These are phyloP conservation scores for Scenedesmus sp. DNA, from an alignment of 163 green algal genomes.

Conservation along the genomic window DNA sequence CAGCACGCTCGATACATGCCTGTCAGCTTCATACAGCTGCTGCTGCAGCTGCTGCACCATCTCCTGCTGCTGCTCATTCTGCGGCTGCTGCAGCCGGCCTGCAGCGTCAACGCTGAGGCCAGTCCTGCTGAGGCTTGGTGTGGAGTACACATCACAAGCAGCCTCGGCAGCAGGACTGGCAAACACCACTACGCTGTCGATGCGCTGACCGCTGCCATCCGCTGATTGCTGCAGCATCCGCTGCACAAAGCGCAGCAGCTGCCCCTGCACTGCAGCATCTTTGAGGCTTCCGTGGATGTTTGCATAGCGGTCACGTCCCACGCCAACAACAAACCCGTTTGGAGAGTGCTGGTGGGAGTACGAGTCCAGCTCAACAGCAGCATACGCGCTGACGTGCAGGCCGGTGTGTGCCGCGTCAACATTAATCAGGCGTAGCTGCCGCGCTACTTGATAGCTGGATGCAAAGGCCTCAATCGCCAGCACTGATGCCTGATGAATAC, in stretches of 20 bases:
- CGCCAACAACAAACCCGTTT: background rate
- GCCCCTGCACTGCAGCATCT: conserved; percentile 16
- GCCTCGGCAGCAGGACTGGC: background rate
- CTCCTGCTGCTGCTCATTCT: background rate
- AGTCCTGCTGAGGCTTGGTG: background rate
- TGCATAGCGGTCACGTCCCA: background rate
- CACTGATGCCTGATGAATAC: background rate
- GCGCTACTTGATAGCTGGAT: background rate
- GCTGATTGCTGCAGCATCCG: conserved; percentile 27
- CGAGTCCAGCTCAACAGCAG: conserved; percentile 13
- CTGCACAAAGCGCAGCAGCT: conserved; percentile 35
- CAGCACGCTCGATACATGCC: background rate
- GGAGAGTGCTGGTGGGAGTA: background rate
- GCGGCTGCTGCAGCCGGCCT: conserved; percentile 1
- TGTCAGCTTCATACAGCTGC: conserved; percentile 15
- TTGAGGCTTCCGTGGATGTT: conserved; percentile 7
- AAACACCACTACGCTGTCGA: conserved; percentile 8
- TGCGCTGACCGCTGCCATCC: conserved; percentile 15
- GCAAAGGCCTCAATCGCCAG: background rate
- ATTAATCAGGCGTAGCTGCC: background rate
- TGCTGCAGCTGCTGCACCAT: conserved; percentile 7
- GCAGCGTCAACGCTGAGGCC: background rate
- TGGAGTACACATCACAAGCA: background rate
- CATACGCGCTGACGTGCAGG: background rate
- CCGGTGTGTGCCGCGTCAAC: background rate